Conservation (phyloP, 2,329 filamentous ascomycete species). For the Coleophoma eucalyptorum region DNA sequence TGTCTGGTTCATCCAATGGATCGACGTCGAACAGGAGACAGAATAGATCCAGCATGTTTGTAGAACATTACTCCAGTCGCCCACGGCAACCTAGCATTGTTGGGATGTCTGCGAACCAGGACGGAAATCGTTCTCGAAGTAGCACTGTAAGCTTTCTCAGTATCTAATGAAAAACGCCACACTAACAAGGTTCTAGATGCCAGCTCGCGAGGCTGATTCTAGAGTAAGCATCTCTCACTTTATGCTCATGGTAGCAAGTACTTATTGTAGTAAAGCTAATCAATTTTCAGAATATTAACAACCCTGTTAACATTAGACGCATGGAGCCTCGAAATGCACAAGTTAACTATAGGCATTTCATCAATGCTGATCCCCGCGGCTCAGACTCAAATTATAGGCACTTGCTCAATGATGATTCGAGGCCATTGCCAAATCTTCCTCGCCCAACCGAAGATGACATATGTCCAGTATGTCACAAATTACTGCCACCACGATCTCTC, state of each 20-base stretch:
- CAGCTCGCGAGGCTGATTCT: constrained; percentile 3
- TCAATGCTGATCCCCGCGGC: not conserved
- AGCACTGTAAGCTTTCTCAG: constrained; percentile 18
- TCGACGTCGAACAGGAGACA: not conserved
- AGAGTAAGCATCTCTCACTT: not conserved
- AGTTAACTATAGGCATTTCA: constrained; percentile 10
- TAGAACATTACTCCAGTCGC: not conserved
- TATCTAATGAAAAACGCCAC: not conserved
- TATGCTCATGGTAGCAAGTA: too few species aligned
- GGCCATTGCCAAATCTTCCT: constrained; percentile 14
- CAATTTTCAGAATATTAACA: not conserved
- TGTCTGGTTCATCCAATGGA: constrained; percentile 4
- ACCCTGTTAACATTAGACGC: not conserved
- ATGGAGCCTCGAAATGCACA: constrained; percentile 1
- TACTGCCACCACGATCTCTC: constrained; percentile 57
- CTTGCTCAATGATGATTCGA: constrained; percentile 5
- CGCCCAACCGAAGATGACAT: constrained; percentile 70
- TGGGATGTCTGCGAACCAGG: constrained; percentile 6
- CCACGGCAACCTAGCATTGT: not conserved
- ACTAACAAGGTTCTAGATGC: not conserved
- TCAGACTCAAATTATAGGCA: constrained; percentile 6
- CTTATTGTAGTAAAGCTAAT: too few species aligned
- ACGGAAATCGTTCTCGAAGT: constrained; percentile 18
- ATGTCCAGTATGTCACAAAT: constrained; percentile 71
- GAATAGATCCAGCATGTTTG: not conserved